Evolutionary conservation across 768 basidiomycete genomes (phyloP).

Genomic region (Hygrophorus russula): DNA sequence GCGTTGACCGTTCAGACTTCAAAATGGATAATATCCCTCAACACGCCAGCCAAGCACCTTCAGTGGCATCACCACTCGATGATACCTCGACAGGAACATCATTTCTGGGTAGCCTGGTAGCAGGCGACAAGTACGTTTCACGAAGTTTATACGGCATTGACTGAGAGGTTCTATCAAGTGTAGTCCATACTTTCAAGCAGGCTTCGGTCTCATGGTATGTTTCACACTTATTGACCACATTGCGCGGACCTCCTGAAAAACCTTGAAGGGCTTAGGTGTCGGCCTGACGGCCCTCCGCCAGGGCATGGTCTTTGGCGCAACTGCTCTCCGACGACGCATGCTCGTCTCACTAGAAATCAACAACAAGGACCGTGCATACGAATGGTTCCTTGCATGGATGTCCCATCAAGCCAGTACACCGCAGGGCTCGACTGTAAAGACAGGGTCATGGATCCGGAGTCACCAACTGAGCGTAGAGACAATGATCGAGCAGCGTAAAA

Average conservation of each 20-base stretch:
- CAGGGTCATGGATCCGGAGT: slow-evolving; percentile 50
- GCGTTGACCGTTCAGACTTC: too few species aligned
- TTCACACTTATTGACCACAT: not conserved
- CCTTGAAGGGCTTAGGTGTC: slow-evolving; percentile 75
- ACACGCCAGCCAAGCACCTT: slow-evolving; percentile 7
- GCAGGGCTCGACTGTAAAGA: slow-evolving; percentile 7
- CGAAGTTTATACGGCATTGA: not conserved
- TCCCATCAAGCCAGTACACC: slow-evolving; percentile 44
- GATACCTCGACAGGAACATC: slow-evolving; percentile 15
- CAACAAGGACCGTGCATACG: slow-evolving; percentile 89
- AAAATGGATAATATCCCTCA: not conserved
- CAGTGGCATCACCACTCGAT: slow-evolving; percentile 6
- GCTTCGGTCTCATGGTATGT: slow-evolving; percentile 90
- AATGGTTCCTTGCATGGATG: slow-evolving; percentile 98
- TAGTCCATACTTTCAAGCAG: slow-evolving; percentile 96
- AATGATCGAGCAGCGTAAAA: slow-evolving; percentile 75
- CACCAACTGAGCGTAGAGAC: slow-evolving; percentile 96
- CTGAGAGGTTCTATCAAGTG: slow-evolving; percentile 23
- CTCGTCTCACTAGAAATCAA: slow-evolving; percentile 94
- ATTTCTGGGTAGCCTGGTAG: slow-evolving; percentile 23
- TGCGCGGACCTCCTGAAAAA: slow-evolving; percentile 6
- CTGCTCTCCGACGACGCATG: slow-evolving; percentile 76
- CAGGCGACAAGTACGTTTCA: slow-evolving; percentile 56
- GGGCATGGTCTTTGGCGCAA: slow-evolving; percentile 54
- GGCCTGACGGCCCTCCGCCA: slow-evolving; percentile 68